Evolutionary conservation across 2,329 filamentous ascomycete species (phyloP), one percentile per base, ranked within the genome.

Genomic region (Aspergillus tanneri): DNA sequence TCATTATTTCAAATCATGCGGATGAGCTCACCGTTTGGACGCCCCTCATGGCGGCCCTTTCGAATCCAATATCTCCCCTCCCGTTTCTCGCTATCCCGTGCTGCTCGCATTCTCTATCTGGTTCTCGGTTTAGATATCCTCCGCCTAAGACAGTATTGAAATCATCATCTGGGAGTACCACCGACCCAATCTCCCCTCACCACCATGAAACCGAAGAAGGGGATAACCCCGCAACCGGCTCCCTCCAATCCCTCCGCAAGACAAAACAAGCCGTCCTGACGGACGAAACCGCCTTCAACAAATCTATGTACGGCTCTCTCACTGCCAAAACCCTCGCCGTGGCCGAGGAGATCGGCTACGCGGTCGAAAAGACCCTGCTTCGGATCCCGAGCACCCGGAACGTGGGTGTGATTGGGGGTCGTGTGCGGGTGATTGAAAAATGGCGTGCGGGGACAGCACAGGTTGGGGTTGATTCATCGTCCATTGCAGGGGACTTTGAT

Each of bases 11-110:
- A 40, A 99, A 99, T 64, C 93, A 99, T 67, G 92, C 92, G 9
- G 93, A 99, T 65, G 91, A 99, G 71, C 79, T 99, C 11, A 99
- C 93, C 0, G 83, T 89, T 0, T 99, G 93, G 93, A 97, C 93
- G 0, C 93, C 93, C 0, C 79, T 97, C 14, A 81, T 99, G 32
- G 91, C 89, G 1, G 81, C 83, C 5, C 73, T 90, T 2, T 64
- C 72, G 2, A 62, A 56, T 44, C 68, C 67, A 0, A 46, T 48
- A 12, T 90, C 86, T 0, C 72, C 81, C 2, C 87, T 86, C 9
- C 87, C 90, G 0, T 99, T 96, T 68, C 83, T 99, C 53, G 87
- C 88, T 58, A 96, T 99, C 36, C 93, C 93, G 1, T 99, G 93
- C 73, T 99, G 93, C 73, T 95, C 89, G 55, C 90, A 97, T 72